Evolutionary conservation across 2,329 filamentous ascomycete genomes (phyloP).

Genomic region (Talaromyces sp.): DNA sequence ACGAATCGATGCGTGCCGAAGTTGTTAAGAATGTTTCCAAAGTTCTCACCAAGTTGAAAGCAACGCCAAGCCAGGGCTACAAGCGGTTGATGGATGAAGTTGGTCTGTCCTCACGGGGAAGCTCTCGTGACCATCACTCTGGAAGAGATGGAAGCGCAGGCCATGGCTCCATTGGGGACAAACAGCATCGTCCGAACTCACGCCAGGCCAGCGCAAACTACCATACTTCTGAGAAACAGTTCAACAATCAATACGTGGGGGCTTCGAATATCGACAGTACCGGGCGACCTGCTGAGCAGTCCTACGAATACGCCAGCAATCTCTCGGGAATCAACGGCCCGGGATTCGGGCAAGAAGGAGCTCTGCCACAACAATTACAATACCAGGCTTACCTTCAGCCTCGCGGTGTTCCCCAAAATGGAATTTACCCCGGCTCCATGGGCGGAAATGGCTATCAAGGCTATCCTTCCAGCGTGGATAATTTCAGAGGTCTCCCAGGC

Average conservation of each 20-base stretch:
- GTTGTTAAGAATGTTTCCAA: conserved; percentile 89
- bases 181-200: conserved; percentile 39
- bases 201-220: conserved; percentile 37
- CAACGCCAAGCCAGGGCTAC: conserved; percentile 90
- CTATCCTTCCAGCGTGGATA: conserved; percentile 38
- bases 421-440: conserved; percentile 42
- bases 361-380: conserved; percentile 49
- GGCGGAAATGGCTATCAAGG: conserved; percentile 37
- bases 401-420: conserved; percentile 38
- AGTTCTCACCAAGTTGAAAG: conserved; percentile 84
- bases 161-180: conserved; percentile 33
- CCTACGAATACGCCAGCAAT: conserved; percentile 32
- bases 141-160: conserved; percentile 30
- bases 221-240: conserved; percentile 39
- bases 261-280: conserved; percentile 29
- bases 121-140: conserved; percentile 36
- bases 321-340: conserved; percentile 25
- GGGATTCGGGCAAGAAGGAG: conserved; percentile 35
- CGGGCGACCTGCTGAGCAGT: conserved; percentile 32
- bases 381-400: conserved; percentile 53
- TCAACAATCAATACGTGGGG: conserved; percentile 31
- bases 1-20: conserved; percentile 80
- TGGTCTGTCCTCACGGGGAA: conserved; percentile 62
- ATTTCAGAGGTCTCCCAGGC: conserved; percentile 36
- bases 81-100: conserved; percentile 99